Percentiles rank a stretch among this genome's conserved stretches.
phyloP scores from a whole-genome alignment of 768 basidiomycete genomes.

The Melanogaster broomeanus region DNA sequence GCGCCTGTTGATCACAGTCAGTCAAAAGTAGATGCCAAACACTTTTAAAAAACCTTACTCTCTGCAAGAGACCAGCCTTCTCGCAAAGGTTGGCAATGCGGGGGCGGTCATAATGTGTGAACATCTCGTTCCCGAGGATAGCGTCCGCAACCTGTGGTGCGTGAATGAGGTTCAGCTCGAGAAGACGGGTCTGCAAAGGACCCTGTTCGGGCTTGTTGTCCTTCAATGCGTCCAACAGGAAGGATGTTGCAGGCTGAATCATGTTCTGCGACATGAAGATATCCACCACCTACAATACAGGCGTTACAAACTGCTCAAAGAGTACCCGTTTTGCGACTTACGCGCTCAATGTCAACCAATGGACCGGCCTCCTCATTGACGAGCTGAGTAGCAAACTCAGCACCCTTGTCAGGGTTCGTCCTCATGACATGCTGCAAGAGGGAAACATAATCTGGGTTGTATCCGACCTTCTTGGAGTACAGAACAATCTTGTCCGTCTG shows the following conservation, averaged over 20 bases:
- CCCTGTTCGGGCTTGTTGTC: constrained; percentile 98
- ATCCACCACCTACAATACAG: constrained; percentile 75
- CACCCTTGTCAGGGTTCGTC: constrained; percentile 94
- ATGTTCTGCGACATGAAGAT: constrained; percentile 99
- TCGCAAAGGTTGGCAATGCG: constrained; percentile 98
- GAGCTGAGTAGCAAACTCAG: constrained; percentile 94
- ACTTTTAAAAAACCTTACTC: constrained; percentile 56
- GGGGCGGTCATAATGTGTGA: constrained; percentile 93
- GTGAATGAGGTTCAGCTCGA: constrained; percentile 97
- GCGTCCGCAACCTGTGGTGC: constrained; percentile 99
- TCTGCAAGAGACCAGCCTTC: constrained; percentile 93
- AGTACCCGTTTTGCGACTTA: constrained; percentile 32
- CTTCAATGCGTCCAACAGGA: constrained; percentile 95
- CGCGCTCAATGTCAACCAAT: constrained; percentile 90
- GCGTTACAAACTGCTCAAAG: neutral
- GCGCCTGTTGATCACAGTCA: constrained; percentile 58
- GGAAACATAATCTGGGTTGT: constrained; percentile 88
- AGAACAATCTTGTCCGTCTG: constrained; percentile 98
- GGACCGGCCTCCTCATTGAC: constrained; percentile 93
- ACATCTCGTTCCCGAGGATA: constrained; percentile 98
- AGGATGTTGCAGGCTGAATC: constrained; percentile 98
- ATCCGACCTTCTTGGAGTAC: constrained; percentile 96
- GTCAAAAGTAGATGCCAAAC: neutral
- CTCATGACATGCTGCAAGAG: constrained; percentile 96
- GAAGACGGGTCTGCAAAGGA: constrained; percentile 90